These are phyloP conservation scores for Epichloe scottii DNA, from an alignment of 2,329 filamentous ascomycete genomes.

Conservation along the genomic window DNA sequence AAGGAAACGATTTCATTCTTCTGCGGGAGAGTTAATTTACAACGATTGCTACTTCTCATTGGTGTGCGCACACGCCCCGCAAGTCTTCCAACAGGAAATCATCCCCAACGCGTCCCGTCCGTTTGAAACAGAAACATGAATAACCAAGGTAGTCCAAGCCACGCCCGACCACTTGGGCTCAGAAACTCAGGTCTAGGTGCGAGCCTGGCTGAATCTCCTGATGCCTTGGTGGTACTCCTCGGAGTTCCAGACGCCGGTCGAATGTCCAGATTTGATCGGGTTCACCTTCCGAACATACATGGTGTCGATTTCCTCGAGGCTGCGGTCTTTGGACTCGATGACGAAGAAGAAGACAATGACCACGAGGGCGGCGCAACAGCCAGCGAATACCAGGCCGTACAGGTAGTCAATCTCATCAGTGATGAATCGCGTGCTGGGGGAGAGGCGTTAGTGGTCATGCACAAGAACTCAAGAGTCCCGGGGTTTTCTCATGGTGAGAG, in stretches of 20 bases:
- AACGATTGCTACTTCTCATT: too few species aligned
- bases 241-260: conserved; percentile 12
- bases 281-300: conserved; percentile 52
- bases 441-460: conserved; percentile 11
- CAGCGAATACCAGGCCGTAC: conserved; percentile 61
- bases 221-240: conserved; percentile 3
- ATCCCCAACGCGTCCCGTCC: too few species aligned
- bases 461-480: neutral
- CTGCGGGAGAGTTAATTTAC: too few species aligned
- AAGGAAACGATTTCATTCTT: too few species aligned
- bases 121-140: too few species aligned
- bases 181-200: neutral
- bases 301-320: conserved; percentile 63
- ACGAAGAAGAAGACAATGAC: conserved; percentile 64
- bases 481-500: neutral
- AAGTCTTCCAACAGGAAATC: too few species aligned
- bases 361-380: conserved; percentile 49
- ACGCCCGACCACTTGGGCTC: too few species aligned
- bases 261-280: conserved; percentile 29
- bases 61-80: too few species aligned
- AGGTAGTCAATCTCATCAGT: conserved; percentile 55
- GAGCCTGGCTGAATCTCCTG: conserved; percentile 2
- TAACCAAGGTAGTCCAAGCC: too few species aligned
- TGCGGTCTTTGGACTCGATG: conserved; percentile 58
- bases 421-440: conserved; percentile 53